These are phyloP conservation scores for Penicillium lagena DNA, from an alignment of 495 filamentous ascomycete genomes.

Conservation along the genomic window DNA sequence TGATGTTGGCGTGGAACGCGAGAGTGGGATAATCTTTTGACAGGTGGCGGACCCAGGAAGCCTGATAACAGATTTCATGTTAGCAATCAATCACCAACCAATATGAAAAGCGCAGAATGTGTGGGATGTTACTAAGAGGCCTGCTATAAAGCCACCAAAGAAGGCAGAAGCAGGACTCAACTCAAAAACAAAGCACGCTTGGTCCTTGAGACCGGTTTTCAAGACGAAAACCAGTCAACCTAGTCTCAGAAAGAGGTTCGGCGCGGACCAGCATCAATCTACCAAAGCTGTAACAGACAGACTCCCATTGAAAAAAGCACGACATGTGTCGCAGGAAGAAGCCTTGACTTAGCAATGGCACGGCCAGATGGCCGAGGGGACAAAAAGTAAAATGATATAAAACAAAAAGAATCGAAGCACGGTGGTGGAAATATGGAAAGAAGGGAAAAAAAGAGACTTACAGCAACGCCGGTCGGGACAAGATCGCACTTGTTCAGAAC, in stretches of 20 bases:
- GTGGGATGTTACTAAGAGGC: conserved; percentile 99
- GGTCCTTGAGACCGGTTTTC: conserved; percentile 53
- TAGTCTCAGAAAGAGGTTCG: conserved; percentile 53
- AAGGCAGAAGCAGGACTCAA: conserved; percentile 63
- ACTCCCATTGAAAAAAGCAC: conserved; percentile 57
- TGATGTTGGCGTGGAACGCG: conserved; percentile 88
- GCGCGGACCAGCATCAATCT: conserved; percentile 75
- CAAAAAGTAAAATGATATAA: conserved; percentile 7
- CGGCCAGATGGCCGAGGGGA: conserved; percentile 12
- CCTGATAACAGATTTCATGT: conserved; percentile 48
- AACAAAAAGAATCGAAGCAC: conserved; percentile 9
- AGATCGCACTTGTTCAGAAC: conserved; percentile 95
- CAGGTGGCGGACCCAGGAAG: conserved; percentile 73
- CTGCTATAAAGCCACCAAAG: conserved; percentile 51
- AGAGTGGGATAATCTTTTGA: conserved; percentile 88
- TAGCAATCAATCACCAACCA: conserved; percentile 27
- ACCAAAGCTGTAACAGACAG: conserved; percentile 98
- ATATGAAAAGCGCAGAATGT: conserved; percentile 51
- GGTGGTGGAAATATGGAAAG: conserved; percentile 5
- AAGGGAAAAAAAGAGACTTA: conserved; percentile 51
- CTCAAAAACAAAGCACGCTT: conserved; percentile 75
- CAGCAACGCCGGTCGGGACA: conserved; percentile 86
- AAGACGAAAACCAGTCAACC: conserved; percentile 79
- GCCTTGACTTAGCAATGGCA: conserved; percentile 95
- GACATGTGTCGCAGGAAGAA: conserved; percentile 52